Evolutionary conservation across 176 grass and related monocot genomes (phyloP).

Genomic region (Ensete ventricosum): DNA sequence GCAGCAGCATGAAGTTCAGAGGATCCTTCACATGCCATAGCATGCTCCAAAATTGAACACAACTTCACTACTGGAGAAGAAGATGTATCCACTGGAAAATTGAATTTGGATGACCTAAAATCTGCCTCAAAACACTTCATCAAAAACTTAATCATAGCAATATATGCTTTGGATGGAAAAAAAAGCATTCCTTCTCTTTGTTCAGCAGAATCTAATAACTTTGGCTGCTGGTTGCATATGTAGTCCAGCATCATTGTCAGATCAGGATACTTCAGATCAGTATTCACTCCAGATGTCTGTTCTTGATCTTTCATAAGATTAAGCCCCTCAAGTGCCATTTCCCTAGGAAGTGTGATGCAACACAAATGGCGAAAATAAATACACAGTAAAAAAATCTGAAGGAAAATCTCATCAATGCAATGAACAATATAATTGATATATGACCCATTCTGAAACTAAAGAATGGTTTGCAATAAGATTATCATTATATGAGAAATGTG

Average conservation of each 20-base stretch:
- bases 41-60: slow-evolving; percentile 74
- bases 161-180: slow-evolving; percentile 70
- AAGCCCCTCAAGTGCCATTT: slow-evolving; percentile 86
- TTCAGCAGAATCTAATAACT: slow-evolving; percentile 46
- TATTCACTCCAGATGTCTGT: slow-evolving; percentile 27
- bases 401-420: not conserved
- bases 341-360: slow-evolving; percentile 45
- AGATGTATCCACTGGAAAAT: slow-evolving; percentile 33
- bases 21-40: slow-evolving; percentile 76
- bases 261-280: slow-evolving; percentile 65
- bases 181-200: slow-evolving; percentile 44
- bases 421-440: not conserved
- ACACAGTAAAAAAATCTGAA: slow-evolving; percentile 11
- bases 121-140: slow-evolving; percentile 83
- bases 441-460: not conserved
- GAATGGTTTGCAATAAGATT: not conserved
- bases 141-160: slow-evolving; percentile 83
- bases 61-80: slow-evolving; percentile 42
- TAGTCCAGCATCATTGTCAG: slow-evolving; percentile 57
- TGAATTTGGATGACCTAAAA: slow-evolving; percentile 18
- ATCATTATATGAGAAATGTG: too few species aligned
- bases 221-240: slow-evolving; percentile 51
- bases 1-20: slow-evolving; percentile 75
- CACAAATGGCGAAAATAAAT: slow-evolving; percentile 15
- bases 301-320: slow-evolving; percentile 62